A percentile compares a stretch with the other conserved stretches of the same genome.
These are phyloP conservation scores for Tetragonia tetragonoides DNA, from an alignment of 148 eudicot genomes.

Conservation along the genomic window DNA sequence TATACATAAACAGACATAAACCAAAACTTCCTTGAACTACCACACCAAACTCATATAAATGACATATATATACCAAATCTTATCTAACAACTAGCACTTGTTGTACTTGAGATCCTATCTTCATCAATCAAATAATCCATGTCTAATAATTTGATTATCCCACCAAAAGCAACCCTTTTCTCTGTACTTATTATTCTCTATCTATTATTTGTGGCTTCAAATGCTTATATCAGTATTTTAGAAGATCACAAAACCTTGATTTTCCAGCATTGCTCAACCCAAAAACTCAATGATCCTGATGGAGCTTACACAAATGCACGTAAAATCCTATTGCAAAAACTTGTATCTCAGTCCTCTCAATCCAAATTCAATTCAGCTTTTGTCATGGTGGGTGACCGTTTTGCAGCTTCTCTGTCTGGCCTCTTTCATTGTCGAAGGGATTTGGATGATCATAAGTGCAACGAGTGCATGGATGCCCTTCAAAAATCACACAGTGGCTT, in stretches of 20 bases:
- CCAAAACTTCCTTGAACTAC: slow-evolving; percentile 8
- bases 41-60: slow-evolving; percentile 8
- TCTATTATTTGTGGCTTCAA: background rate
- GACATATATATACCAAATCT: background rate
- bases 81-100: background rate
- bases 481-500: slow-evolving; percentile 2
- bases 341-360: slow-evolving; percentile 27
- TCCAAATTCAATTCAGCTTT: slow-evolving; percentile 40
- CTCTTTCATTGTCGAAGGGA: slow-evolving; percentile 26
- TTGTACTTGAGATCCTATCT: slow-evolving; percentile 4
- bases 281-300: slow-evolving; percentile 1
- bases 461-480: slow-evolving; percentile 23
- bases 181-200: slow-evolving; percentile 1
- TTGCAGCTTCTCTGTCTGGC: slow-evolving; percentile 20
- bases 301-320: slow-evolving; percentile 7
- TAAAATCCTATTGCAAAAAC: slow-evolving; percentile 17
- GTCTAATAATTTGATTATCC: slow-evolving; percentile 7
- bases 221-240: background rate
- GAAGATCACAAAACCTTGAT: slow-evolving; percentile 21
- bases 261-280: slow-evolving; percentile 27
- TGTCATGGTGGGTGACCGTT: slow-evolving; percentile 10
- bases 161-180: background rate
- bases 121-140: background rate
- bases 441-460: slow-evolving; percentile 25
- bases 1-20: background rate